Conservation (phyloP, 2,329 filamentous ascomycete species). For the Paecilomyces niveus region DNA sequence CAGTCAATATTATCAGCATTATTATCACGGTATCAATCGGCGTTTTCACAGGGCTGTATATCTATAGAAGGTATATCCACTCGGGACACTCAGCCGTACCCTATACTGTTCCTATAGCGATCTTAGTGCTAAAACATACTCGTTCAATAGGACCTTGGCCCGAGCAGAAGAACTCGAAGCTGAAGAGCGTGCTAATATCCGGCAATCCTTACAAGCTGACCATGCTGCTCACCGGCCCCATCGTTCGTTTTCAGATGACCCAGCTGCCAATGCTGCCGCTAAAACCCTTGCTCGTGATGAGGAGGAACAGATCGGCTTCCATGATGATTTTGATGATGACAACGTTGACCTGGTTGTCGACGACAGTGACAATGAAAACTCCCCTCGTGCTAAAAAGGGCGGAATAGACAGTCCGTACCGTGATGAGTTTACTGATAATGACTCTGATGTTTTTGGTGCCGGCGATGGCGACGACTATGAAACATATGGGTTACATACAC, state of each 20-base stretch:
- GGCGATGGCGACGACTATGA: slow-evolving; percentile 34
- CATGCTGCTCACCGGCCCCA: slow-evolving; percentile 28
- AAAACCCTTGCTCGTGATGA: slow-evolving; percentile 36
- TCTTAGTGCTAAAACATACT: not conserved
- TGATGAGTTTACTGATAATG: slow-evolving; percentile 48
- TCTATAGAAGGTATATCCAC: slow-evolving; percentile 58
- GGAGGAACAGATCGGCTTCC: slow-evolving; percentile 36
- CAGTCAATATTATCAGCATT: slow-evolving; percentile 79
- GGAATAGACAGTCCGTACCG: slow-evolving; percentile 38
- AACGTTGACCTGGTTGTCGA: slow-evolving; percentile 37
- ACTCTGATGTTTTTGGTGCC: slow-evolving; percentile 42
- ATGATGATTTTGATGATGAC: slow-evolving; percentile 30
- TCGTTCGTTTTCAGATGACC: slow-evolving; percentile 31
- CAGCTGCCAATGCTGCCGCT: slow-evolving; percentile 32
- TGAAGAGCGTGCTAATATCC: slow-evolving; percentile 36
- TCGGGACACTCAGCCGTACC: not conserved
- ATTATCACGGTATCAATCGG: slow-evolving; percentile 64
- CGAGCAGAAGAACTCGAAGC: slow-evolving; percentile 43
- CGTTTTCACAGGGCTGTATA: slow-evolving; percentile 69
- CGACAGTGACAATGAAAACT: slow-evolving; percentile 29
- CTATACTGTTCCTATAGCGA: not conserved
- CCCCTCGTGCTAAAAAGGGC: slow-evolving; percentile 14
- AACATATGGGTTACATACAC: slow-evolving; percentile 34
- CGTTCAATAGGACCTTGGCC: slow-evolving; percentile 36
- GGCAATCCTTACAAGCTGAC: slow-evolving; percentile 26